Evolutionary conservation across 2,329 filamentous ascomycete genomes (phyloP).

Genomic region (Aspergillus fischeri): DNA sequence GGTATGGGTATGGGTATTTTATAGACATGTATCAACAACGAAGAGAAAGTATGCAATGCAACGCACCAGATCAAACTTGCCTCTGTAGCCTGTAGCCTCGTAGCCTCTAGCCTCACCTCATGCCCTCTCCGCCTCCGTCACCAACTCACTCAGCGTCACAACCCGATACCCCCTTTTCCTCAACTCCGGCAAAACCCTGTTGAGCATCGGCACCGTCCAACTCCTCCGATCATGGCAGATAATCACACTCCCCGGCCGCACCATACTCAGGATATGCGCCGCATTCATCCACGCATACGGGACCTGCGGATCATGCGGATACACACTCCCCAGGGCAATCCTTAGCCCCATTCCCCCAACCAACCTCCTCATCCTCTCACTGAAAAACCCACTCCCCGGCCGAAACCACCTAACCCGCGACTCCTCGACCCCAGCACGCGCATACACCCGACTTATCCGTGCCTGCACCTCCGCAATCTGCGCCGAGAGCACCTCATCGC

Average conservation of each 20-base stretch:
- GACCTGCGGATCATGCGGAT: conserved; percentile 89
- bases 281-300: conserved; percentile 66
- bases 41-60: neutral
- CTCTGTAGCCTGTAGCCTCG: neutral
- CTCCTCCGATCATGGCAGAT: conserved; percentile 78
- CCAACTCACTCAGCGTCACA: conserved; percentile 65
- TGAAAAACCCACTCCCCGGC: conserved; percentile 83
- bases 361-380: conserved; percentile 59
- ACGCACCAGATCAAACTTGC: neutral
- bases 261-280: conserved; percentile 74
- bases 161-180: conserved; percentile 65
- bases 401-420: conserved; percentile 67
- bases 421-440: conserved; percentile 24
- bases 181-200: conserved; percentile 67
- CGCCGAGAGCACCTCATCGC: conserved; percentile 53
- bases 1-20: conserved; percentile 1
- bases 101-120: neutral
- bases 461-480: conserved; percentile 65
- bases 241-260: conserved; percentile 70
- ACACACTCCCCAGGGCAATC: conserved; percentile 77
- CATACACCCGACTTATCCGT: conserved; percentile 57
- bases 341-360: conserved; percentile 61
- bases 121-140: conserved; percentile 35
- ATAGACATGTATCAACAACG: conserved; percentile 1
- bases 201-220: conserved; percentile 82